Evolutionary conservation across 225 moss, liverwort and hornwort species (phyloP), one percentile per base, ranked within the genome.

Genomic region (Bryoerythrophyllum caledonicum): DNA sequence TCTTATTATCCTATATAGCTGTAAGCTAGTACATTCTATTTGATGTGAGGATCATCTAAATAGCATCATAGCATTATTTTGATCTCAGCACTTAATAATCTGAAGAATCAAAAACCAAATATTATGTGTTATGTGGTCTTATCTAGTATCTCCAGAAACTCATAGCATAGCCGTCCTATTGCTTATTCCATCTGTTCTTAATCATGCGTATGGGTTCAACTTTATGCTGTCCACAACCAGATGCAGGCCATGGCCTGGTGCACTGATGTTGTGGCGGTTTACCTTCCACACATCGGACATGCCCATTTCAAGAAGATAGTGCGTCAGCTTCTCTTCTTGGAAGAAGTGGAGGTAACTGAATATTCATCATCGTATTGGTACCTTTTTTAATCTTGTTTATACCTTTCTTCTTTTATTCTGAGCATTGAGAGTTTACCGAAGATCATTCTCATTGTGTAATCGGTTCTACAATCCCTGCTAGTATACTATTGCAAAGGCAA

Each of bases 211-310:
- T 75, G 57, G 40, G 10, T 34, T 54, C n/a, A 60, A 79, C 37
- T 72, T 66, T 48, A 72, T 78, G 71, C 79, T 83, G 58, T 57
- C 62, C 71, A 48, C 40, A 77, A 67, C 64, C 89, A 99, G 99
- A 89, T 93, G 85, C 90, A 86, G 74, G 95, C 99, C 54, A 93
- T 99, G 87, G 99, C 91, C 67, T 99, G 99, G 99, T 99, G 99
- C 85, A 99, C 95, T 30, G 95, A 95, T 60, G 89, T 95, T 68
- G 83, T 99, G 71, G 91, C 95, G 41, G 85, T 88, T 66, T 99
- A 95, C 86, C 86, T 93, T 73, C 99, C 95, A 60, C 85, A 86
- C 46, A 91, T 99, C 69, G 90, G 84, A 67, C 92, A 86, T 80
- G 86, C 67, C 68, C 87, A 85, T 43, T 93, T 93, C 69, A 87